Evolutionary conservation across 352 stramenopile species (phyloP), one percentile per base, ranked within the genome.

Genomic region (Globisporangium carolinianum): DNA sequence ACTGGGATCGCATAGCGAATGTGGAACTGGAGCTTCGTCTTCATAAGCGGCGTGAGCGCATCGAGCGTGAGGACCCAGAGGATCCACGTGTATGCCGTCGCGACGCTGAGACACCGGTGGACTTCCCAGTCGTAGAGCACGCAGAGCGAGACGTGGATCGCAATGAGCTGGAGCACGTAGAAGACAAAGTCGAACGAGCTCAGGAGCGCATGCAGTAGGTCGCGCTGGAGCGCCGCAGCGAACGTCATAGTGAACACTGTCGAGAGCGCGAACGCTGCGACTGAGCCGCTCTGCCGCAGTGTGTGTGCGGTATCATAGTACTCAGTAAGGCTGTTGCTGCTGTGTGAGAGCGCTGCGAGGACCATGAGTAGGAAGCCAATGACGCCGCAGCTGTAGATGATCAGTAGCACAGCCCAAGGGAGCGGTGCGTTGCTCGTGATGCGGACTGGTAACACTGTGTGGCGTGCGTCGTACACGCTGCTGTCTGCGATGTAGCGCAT

Each of bases 171-270:
- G 3, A 66, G 45, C 0, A 51, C 47, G 55, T 79, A 73, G 42
- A 75, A 77, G 6, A 72, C 37, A 42, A 70, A 73, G 46, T 82
- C 70, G 47, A 79, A 82, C 8, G 73, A 82, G 11, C 57, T 67
- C 24, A 67, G 18, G 14, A 77, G 49, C 2, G 62, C 32, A 17
- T 51, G 41, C 1, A 82, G 55, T 9, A 82, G 47, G 9, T 79
- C 18, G 0, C 65, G 66, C 7, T 79, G 61, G 37, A 65, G 72
- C 15, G 72, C 39, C 8, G 42, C 51, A 4, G 17, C n/a, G n/a
- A 73, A 72, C 2, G 51, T 38, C 6, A 35, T 6, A 3, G 61
- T 57, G 39, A 69, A 71, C 12, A 35, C 10, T 5, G 55, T 14
- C 0, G 63, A 68, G 12, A 60, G 61, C 12, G 46, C 14, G 32